phyloP scores from a whole-genome alignment of 176 grass and related monocot genomes.

The Otatea glauca region DNA sequence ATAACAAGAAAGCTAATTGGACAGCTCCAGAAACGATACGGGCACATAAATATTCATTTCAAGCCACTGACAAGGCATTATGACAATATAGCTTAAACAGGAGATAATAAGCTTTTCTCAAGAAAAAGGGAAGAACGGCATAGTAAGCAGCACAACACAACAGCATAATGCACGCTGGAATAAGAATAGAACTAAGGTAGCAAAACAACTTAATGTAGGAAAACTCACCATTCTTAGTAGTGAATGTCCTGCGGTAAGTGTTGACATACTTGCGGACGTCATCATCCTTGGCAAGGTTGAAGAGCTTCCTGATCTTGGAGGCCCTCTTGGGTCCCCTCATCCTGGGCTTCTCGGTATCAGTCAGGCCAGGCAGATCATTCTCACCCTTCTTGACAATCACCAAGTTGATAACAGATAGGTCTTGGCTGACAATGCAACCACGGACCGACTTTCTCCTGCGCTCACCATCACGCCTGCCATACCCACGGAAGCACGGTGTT shows the following conservation, averaged over 20 bases:
- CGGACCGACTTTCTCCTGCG: slow-evolving; percentile 88
- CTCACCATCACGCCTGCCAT: slow-evolving; percentile 84
- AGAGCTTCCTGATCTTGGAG: slow-evolving; percentile 95
- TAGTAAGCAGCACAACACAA: neutral
- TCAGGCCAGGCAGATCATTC: slow-evolving; percentile 78
- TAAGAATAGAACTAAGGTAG: neutral
- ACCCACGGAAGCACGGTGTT: slow-evolving; percentile 89
- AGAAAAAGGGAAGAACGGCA: neutral
- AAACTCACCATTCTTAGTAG: slow-evolving; percentile 73
- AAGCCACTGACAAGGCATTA: neutral
- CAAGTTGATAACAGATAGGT: slow-evolving; percentile 87
- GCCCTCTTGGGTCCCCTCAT: slow-evolving; percentile 99
- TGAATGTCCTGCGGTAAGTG: slow-evolving; percentile 90
- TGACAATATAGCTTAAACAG: neutral
- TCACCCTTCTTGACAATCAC: slow-evolving; percentile 97
- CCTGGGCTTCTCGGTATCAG: slow-evolving; percentile 90
- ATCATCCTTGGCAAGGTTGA: slow-evolving; percentile 90
- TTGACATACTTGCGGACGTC: slow-evolving; percentile 97
- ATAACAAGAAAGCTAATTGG: neutral
- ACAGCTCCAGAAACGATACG: neutral
- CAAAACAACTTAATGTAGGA: neutral
- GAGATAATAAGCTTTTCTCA: neutral
- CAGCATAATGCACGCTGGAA: neutral
- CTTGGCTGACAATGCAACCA: slow-evolving; percentile 94
- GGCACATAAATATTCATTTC: neutral